Conservation (phyloP, 2,329 filamentous ascomycete genomes). For the Coniochaeta hoffmannii region DNA sequence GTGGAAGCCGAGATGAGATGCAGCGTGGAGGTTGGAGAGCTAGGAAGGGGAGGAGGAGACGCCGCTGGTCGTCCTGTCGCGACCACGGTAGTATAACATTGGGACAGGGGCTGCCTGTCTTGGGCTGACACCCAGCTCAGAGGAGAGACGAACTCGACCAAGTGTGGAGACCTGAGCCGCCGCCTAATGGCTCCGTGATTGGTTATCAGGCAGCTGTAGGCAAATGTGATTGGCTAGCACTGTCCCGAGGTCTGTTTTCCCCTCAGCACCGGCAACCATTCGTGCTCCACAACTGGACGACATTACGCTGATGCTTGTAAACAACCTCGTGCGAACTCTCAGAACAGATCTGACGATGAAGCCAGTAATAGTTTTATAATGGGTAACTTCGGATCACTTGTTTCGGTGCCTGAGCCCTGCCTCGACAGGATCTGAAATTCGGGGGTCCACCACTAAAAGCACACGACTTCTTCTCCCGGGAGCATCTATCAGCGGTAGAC, state of each 20-base stretch:
- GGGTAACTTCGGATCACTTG: no score
- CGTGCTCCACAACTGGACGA: not conserved
- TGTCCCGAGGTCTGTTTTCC: slow-evolving; percentile 10
- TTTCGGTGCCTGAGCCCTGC: no score
- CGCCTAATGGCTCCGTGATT: not conserved
- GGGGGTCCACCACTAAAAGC: no score
- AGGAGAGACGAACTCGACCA: not conserved
- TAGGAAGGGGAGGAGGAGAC: not conserved
- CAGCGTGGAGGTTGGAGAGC: not conserved
- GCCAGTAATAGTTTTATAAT: no score
- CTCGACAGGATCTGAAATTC: no score
- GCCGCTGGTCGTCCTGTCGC: not conserved
- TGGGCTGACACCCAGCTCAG: slow-evolving; percentile 1
- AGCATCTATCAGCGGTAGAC: no score
- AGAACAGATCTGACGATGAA: not conserved
- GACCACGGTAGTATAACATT: not conserved
- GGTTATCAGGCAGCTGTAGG: not conserved
- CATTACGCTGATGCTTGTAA: not conserved
- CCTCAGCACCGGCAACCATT: not conserved
- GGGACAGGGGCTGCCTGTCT: not conserved
- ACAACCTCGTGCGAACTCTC: not conserved
- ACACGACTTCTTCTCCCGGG: no score
- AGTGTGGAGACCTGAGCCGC: not conserved
- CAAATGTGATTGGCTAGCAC: not conserved
- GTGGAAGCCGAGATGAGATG: not conserved